Evolutionary conservation across 2,329 filamentous ascomycete species (phyloP), one percentile per base, ranked within the genome.

Genomic region (Thielaviopsis ethacetica): DNA sequence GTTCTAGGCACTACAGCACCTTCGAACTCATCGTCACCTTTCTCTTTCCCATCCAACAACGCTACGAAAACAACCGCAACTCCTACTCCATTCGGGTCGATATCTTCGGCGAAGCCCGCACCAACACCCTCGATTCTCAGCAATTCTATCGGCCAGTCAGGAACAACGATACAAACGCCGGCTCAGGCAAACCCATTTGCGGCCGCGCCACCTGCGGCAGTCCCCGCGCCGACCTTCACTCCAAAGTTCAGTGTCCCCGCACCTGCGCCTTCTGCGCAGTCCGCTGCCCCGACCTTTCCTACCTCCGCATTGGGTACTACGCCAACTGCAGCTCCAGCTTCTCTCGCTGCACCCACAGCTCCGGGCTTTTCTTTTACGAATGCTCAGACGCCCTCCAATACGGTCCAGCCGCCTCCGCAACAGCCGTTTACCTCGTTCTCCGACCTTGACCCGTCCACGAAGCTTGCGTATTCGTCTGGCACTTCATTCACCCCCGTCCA

Each of bases 381-480:
- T 6, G n/a, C n/a, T 13, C 44, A 21, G n/a, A 13, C 44, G 6
- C 44, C 44, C 17, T 49, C 7, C 5, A 49, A 21, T 21, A n/a
- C n/a, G 12, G 9, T 38, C 3, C 41, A 21, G 19, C 21, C 17
- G 12, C 54, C 15, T 17, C 34, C 30, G n/a, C 57, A 54, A n/a
- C 38, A 2, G 34, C 51, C 9, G 12, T 44, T 49, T 21, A n/a
- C 3, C 9, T 49, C 44, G 2, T 13, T 61, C 2, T 55, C 52
- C 0, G 53, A 24, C 15, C 44, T 61, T 12, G 19, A 53, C n/a
- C 57, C 60, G 2, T 44, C 34, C 5, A 47, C 60, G 15, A 59
- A 59, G 22, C 53, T 61, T 49, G 56, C 60, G 5, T 44, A 53
- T 17, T 50, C 56, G 34, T 61, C 60, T n/a, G 60, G 60, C 5